Base-by-base conservation (phyloP, 202 grass and related monocot species). In the Miscanthus sacchariflorus region DNA sequence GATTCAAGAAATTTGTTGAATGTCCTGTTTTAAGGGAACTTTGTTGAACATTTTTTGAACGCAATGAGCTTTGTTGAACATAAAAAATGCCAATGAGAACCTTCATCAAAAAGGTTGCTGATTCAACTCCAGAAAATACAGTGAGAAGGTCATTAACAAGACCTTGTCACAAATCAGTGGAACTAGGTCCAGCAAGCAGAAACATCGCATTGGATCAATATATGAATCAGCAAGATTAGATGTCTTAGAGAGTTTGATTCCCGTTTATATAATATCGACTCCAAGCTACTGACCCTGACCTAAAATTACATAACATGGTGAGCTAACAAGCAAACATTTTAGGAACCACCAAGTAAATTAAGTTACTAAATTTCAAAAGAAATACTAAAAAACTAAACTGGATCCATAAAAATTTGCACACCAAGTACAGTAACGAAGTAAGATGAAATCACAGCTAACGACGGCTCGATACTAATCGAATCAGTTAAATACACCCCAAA, bases 1-100 rank as follows among this genome's bases (percentile, higher is more conserved):
- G 79, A 19, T 35, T 72, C 69, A 40, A 12, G 4, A 42, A 72
- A 75, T n/a, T 80, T 48, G 67, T 65, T 35, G 27, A 77, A 88
- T 80, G 30, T 91, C 72, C 6, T 70, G 17, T 38, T 38, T 70
- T 38, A 38, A 9, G 30, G 0, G 4, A 38, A 9, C 1, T 36
- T 68, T 25, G 4, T 33, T 33, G 1, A 30, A 68, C 28, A 93
- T 52, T 12, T n/a, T n/a, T n/a, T n/a, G n/a, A 36, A 81, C 6
- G 0, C 18, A 1, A 0, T 54, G 89, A 11, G n/a, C 1, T 38
- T 68, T 28, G 5, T 35, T 35, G 2, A 33, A 68, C 15, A 52
- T 87, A 70, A 89, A 75, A 94, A 50, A 67, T 38, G 81, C 5
- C 72, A 85, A 28, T 90, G 90, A 83, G 87, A 92, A 40, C 78